Conservation (phyloP, 148 eudicot genomes). For the Camellia sinensis region DNA sequence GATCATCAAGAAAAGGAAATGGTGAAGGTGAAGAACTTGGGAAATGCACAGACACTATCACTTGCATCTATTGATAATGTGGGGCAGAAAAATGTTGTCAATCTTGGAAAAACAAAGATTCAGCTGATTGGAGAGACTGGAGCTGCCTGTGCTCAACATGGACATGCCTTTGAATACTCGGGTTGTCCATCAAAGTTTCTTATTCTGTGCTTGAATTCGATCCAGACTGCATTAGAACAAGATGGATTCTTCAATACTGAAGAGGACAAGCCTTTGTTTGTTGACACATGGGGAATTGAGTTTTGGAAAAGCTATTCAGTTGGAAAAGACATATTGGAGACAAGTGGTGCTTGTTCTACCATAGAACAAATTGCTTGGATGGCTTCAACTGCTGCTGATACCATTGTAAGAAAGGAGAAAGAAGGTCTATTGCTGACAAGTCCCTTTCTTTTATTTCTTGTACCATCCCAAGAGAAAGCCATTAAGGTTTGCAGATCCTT, state of each 20-base stretch:
- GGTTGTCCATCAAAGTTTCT: slow-evolving; percentile 75
- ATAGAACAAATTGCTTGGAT: slow-evolving; percentile 84
- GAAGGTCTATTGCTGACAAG: slow-evolving; percentile 45
- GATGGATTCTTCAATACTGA: slow-evolving; percentile 33
- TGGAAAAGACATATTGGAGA: slow-evolving; percentile 66
- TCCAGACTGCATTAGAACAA: slow-evolving; percentile 42
- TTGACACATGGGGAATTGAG: slow-evolving; percentile 69
- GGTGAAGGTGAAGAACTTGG: slow-evolving; percentile 20
- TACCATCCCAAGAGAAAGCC: slow-evolving; percentile 84
- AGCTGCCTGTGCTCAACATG: slow-evolving; percentile 5
- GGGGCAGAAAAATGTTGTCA: slow-evolving; percentile 23
- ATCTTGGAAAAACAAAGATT: slow-evolving; percentile 21
- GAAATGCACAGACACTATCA: slow-evolving; percentile 18
- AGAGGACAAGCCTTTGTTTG: slow-evolving; percentile 44
- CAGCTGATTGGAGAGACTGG: slow-evolving; percentile 19
- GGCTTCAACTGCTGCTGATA: slow-evolving; percentile 76
- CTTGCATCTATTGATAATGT: slow-evolving; percentile 9
- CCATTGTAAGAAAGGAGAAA: slow-evolving; percentile 68
- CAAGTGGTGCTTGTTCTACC: slow-evolving; percentile 47
- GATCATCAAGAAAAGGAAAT: slow-evolving; percentile 23
- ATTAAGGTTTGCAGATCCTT: slow-evolving; percentile 43
- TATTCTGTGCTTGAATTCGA: slow-evolving; percentile 60
- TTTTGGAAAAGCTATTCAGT: slow-evolving; percentile 65
- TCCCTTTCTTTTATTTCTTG: slow-evolving; percentile 74
- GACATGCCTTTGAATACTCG: slow-evolving; percentile 12